Evolutionary conservation across 2,329 filamentous ascomycete genomes (phyloP).

Genomic region (Lecanicillium sp.): DNA sequence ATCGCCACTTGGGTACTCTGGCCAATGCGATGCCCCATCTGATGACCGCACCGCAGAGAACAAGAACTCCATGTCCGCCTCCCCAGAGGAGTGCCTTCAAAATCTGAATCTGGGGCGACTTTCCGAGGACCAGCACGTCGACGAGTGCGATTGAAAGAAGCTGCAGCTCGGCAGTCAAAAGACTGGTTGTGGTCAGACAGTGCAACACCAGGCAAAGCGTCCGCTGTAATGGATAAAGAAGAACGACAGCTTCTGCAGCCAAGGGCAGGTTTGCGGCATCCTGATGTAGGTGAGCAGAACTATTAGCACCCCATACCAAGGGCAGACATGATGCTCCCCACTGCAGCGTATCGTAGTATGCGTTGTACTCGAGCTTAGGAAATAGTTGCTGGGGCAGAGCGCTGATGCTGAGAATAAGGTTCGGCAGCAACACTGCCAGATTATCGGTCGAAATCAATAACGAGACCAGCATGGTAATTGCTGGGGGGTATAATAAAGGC

Average conservation of each 20-base stretch:
- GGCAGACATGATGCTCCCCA: constrained; percentile 74
- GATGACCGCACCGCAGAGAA: constrained; percentile 68
- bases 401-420: constrained; percentile 73
- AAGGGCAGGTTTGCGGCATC: constrained; percentile 26
- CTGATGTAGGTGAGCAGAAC: constrained; percentile 33
- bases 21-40: constrained; percentile 81
- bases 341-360: constrained; percentile 62
- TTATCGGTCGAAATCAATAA: constrained; percentile 63
- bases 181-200: constrained; percentile 80
- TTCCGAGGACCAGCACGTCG: constrained; percentile 70
- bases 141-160: constrained; percentile 77
- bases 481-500: constrained; percentile 77
- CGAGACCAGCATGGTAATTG: constrained; percentile 70
- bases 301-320: constrained; percentile 33
- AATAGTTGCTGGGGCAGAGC: constrained; percentile 69
- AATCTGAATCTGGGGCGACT: constrained; percentile 77
- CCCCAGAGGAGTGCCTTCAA: constrained; percentile 81
- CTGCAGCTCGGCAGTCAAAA: constrained; percentile 81
- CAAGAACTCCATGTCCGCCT: constrained; percentile 70
- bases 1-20: constrained; percentile 85
- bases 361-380: constrained; percentile 52
- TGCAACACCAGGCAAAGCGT: constrained; percentile 67
- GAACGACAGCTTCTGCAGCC: constrained; percentile 51
- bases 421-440: constrained; percentile 61
- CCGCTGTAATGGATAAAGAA: constrained; percentile 80